A percentile compares a stretch with the other conserved stretches of the same genome.
Evolutionary conservation across 371 early-diverging fungal species (phyloP).

Genomic region (Sporodiniella umbellata): DNA sequence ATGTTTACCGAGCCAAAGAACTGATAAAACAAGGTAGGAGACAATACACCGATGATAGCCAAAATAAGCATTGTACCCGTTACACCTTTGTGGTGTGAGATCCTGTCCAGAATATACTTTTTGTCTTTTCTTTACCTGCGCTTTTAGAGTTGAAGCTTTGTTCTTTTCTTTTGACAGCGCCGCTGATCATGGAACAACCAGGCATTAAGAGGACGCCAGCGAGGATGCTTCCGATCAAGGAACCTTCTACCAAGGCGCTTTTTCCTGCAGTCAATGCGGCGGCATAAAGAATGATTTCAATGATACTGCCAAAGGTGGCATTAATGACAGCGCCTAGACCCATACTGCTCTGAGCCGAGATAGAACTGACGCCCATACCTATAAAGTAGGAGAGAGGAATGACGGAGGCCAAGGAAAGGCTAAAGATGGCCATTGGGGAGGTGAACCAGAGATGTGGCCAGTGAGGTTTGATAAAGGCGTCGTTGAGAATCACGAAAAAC

Average conservation of each 20-base stretch:
- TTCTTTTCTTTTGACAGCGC: conserved; percentile 88
- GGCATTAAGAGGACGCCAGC: conserved; percentile 90
- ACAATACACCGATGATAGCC: conserved; percentile 89
- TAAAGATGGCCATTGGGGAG: conserved; percentile 68
- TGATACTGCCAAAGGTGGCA: conserved; percentile 95
- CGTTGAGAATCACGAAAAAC: conserved; percentile 75
- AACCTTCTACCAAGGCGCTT: conserved; percentile 85
- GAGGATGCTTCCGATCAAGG: conserved; percentile 88
- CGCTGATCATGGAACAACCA: conserved; percentile 91
- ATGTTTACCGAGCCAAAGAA: conserved; percentile 75
- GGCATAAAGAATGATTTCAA: conserved; percentile 91
- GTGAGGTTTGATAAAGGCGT: conserved; percentile 65
- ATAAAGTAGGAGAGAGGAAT: conserved; percentile 95
- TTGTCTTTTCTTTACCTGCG: conserved; percentile 68
- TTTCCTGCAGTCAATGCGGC: conserved; percentile 89
- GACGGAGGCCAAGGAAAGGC: conserved; percentile 75
- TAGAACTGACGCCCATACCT: conserved; percentile 94
- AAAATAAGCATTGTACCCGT: conserved; percentile 93
- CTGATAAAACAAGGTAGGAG: conserved; percentile 92
- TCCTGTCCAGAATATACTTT: too few relatives aligned
- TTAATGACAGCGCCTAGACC: conserved; percentile 94
- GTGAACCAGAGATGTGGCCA: conserved; percentile 57
- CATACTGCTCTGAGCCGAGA: conserved; percentile 92
- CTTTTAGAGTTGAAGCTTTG: conserved; percentile 92
- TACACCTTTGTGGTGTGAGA: too few relatives aligned